Conservation (phyloP, 2,329 filamentous ascomycete species). For the Mycocentrospora acerina region DNA sequence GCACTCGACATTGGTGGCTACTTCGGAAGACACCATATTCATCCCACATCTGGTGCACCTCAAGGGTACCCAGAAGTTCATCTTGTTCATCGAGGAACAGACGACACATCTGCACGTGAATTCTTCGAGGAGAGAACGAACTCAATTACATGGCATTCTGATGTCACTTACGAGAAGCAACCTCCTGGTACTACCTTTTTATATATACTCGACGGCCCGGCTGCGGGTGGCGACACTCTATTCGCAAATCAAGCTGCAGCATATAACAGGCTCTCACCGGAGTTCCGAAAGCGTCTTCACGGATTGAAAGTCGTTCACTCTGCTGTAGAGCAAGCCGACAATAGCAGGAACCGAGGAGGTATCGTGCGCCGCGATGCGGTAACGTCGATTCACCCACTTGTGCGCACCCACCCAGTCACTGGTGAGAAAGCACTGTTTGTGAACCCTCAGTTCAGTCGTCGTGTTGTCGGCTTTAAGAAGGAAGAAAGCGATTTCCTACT, state of each 20-base stretch:
- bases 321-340: constrained; percentile 70
- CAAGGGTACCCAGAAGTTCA: constrained; percentile 74
- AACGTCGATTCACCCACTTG: constrained; percentile 71
- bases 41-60: constrained; percentile 75
- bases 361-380: constrained; percentile 77
- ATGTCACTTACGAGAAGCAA: constrained; percentile 85
- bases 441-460: constrained; percentile 81
- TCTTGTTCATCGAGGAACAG: constrained; percentile 72
- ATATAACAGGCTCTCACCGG: constrained; percentile 76
- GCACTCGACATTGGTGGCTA: constrained; percentile 71
- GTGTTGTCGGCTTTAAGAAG: constrained; percentile 81
- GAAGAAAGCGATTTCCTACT: constrained; percentile 79
- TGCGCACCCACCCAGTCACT: constrained; percentile 76
- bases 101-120: constrained; percentile 60
- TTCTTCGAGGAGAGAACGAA: constrained; percentile 73
- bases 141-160: constrained; percentile 85
- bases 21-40: constrained; percentile 80
- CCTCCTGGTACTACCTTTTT: constrained; percentile 88
- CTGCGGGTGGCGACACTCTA: constrained; percentile 79
- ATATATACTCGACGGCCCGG: constrained; percentile 80
- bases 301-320: constrained; percentile 81
- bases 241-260: constrained; percentile 80
- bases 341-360: constrained; percentile 65
- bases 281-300: constrained; percentile 77
- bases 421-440: constrained; percentile 83